Evolutionary conservation across 805 yeast species (phyloP), one percentile per base, ranked within the genome.

Genomic region (Candida montana): DNA sequence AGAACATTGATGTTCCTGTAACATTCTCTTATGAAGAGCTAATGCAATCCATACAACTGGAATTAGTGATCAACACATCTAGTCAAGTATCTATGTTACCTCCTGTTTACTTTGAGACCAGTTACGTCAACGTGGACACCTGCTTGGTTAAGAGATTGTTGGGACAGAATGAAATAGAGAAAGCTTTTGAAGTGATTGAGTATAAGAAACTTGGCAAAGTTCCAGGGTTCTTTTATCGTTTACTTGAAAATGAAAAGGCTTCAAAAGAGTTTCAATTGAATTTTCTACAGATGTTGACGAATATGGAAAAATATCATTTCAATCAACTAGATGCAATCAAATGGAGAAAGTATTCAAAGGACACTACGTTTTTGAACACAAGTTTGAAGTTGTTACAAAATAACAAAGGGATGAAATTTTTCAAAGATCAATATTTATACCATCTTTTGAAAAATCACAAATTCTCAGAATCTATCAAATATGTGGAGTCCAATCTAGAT

Each of bases 151-250:
- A 39, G 21, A 50, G 34, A 19, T 21, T 46, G 16, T 15, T 49
- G 9, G 15, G 34, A 12, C 24, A 18, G 5, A 46, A 45, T 2
- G 12, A 43, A 5, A 8, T 37, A 1, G 34, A 35, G 13, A 24
- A 28, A 4, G 55, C 48, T 8, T 35, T 51, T 23, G 24, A 36
- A 2, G 48, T 42, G 31, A 18, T 50, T 11, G 30, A 39, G 3
- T 19, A 28, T 1, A 30, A 26, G 2, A 42, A 44, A 5, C 18
- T 42, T 5, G 17, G 33, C 10, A 13, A 31, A 16, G 23, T 26
- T 8, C 51, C 45, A 21, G 57, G 57, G 10, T 12, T 51, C 4
- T 48, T 47, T 18, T 34, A 46, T 17, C 39, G 54, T 27, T 8
- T 51, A 11, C 4, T 45, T 23, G 31, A 21, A 15, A 19, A 18